Evolutionary conservation across 768 basidiomycete genomes (phyloP).

Genomic region (Lentinula boryana): DNA sequence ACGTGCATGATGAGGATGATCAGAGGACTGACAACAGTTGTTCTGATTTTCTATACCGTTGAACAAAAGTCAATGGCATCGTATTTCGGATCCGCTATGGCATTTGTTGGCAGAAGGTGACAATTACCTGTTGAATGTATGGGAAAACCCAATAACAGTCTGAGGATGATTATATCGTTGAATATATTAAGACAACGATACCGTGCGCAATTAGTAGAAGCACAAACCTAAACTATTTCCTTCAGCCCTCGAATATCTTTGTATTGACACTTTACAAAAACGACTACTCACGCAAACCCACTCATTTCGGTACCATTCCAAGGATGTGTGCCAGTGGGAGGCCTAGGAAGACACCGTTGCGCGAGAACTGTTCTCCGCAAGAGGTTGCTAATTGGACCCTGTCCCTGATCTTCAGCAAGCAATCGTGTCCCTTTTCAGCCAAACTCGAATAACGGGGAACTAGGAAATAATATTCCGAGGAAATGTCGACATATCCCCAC

Average conservation of each 20-base stretch:
- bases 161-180: neutral
- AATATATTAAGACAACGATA: neutral
- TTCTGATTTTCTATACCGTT: neutral
- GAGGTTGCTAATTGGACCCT: neutral
- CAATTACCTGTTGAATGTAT: neutral
- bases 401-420: neutral
- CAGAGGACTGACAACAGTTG: no score
- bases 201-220: neutral
- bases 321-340: neutral
- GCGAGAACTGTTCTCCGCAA: neutral
- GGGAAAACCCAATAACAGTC: neutral
- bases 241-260: neutral
- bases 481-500: neutral
- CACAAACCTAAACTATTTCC: neutral
- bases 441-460: neutral
- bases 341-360: neutral
- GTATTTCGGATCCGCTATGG: neutral
- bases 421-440: neutral
- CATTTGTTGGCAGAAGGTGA: neutral
- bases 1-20: no score
- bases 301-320: neutral
- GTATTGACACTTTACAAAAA: neutral
- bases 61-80: no score
- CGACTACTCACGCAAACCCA: neutral
- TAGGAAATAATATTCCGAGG: neutral